A percentile compares a stretch with the other conserved stretches of the same genome.
Conservation (phyloP, 176 grass and related monocot species). For the Elaeis guineensis region DNA sequence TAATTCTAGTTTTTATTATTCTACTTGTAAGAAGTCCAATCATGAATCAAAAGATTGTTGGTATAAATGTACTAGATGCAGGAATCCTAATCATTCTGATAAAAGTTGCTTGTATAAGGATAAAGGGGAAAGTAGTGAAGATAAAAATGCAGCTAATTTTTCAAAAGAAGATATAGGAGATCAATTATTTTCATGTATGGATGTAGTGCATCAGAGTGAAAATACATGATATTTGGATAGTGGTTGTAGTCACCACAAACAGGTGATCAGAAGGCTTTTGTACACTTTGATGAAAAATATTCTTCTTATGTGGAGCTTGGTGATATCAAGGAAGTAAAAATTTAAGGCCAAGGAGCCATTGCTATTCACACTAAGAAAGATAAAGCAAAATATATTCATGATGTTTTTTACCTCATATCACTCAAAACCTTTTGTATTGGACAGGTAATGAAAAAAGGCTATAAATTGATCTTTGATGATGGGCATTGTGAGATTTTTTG, state of each 20-base stretch:
- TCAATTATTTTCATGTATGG: background rate
- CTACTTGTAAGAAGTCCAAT: background rate
- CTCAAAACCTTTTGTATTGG: constrained; percentile 10
- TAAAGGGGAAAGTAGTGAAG: background rate
- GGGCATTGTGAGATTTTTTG: background rate
- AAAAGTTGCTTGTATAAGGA: background rate
- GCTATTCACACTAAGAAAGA: background rate
- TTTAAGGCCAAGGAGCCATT: constrained; percentile 10
- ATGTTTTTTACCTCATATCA: constrained; percentile 12
- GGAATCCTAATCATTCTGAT: no score
- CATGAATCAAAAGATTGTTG: background rate
- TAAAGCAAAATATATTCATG: background rate
- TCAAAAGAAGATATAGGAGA: background rate
- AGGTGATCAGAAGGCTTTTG: background rate
- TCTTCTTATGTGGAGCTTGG: constrained; percentile 1
- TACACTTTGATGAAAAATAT: background rate
- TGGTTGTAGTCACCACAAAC: constrained; percentile 6
- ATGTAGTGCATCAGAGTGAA: background rate
- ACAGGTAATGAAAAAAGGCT: constrained; percentile 3
- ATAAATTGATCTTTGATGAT: no score
- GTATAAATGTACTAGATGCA: no score
- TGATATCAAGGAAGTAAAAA: constrained; percentile 1
- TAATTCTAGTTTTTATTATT: background rate
- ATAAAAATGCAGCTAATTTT: background rate
- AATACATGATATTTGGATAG: constrained; percentile 18